Base-by-base conservation (phyloP, 441 rosid species). In the Mallotus japonicus region DNA sequence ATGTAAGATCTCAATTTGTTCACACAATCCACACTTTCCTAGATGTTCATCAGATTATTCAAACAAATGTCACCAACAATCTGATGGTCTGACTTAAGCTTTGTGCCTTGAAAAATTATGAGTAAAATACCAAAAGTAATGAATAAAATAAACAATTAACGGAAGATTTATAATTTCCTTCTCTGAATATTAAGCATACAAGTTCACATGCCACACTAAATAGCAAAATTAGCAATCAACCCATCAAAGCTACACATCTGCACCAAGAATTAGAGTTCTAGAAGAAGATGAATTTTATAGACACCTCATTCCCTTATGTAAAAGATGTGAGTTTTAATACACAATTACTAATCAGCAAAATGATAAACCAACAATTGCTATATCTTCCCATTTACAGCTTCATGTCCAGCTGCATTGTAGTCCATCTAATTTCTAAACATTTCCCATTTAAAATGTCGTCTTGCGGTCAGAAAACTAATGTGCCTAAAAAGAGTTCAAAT, bases 311-410 rank as follows among this genome's bases (percentile, higher is more conserved):
- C 16, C 9, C 7, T 44, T 37, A 28, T 54, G 22, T 34, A 37
- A 34, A 34, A 55, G 69, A 16, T 24, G 32, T 24, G 13, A 54
- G 58, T 19, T 24, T 14, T 19, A 42, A 58, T 44, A 17, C 20
- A 24, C 5, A n/a, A 57, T 37, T 51, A 49, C n/a, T 60, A 51
- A 20, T 60, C 40, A 47, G 49, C 17, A 51, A 62, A 4, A 8
- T 16, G 19, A n/a, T 22, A 34, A n/a, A 19, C 22, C 12, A 53
- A n/a, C 46, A 32, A 9, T 15, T n/a, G 5, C 17, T 4, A 34
- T 46, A 17, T 24, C 54, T 20, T 63, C 62, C 55, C 32, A 72
- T 37, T 63, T 70, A 65, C 71, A 53, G 64, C 75, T 28, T 70
- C 46, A 53, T 60, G 16, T 46, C 44, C 12, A 50, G 40, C 58